These are phyloP conservation scores for Cadophora malorum DNA, from an alignment of 2,329 filamentous ascomycete genomes.

Conservation along the genomic window DNA sequence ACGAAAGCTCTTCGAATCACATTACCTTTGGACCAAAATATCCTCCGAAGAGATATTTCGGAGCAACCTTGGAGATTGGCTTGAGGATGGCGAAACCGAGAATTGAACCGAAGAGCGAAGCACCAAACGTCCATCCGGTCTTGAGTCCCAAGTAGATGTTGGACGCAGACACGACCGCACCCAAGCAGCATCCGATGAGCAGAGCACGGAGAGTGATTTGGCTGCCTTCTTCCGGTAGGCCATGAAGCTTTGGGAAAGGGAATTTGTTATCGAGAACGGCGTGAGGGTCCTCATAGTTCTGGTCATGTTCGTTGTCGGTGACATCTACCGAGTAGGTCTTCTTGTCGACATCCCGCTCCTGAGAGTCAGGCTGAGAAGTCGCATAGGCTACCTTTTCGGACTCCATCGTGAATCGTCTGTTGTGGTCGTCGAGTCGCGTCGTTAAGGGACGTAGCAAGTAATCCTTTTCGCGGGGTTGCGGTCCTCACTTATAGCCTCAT, in stretches of 20 bases:
- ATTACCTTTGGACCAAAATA: conserved; percentile 12
- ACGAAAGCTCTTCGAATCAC: too few species aligned
- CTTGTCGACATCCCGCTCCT: conserved; percentile 16
- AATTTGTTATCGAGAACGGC: conserved; percentile 12
- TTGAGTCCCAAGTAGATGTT: conserved; percentile 14
- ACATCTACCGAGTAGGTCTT: conserved; percentile 18
- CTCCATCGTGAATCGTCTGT: conserved; percentile 9
- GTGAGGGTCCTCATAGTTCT: background rate
- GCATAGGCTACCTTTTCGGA: conserved; percentile 19
- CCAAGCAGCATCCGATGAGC: conserved; percentile 1
- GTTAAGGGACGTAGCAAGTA: conserved; percentile 1
- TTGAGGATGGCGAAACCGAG: conserved; percentile 18
- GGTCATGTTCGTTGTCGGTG: conserved; percentile 1
- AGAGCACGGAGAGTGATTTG: conserved; percentile 11
- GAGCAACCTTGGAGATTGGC: background rate
- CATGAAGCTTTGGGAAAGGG: conserved; percentile 5
- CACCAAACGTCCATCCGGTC: conserved; percentile 16
- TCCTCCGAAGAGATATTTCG: conserved; percentile 3
- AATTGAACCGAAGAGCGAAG: conserved; percentile 19
- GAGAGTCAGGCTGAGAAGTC: conserved; percentile 13
- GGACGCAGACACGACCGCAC: conserved; percentile 12
- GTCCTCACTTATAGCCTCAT: conserved; percentile 5
- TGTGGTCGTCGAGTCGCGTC: background rate
- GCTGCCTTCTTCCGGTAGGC: background rate
- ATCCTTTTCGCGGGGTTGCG: background rate